Evolutionary conservation across 2,329 filamentous ascomycete genomes (phyloP).

Genomic region (Chrysoporthe deuterocubensis): DNA sequence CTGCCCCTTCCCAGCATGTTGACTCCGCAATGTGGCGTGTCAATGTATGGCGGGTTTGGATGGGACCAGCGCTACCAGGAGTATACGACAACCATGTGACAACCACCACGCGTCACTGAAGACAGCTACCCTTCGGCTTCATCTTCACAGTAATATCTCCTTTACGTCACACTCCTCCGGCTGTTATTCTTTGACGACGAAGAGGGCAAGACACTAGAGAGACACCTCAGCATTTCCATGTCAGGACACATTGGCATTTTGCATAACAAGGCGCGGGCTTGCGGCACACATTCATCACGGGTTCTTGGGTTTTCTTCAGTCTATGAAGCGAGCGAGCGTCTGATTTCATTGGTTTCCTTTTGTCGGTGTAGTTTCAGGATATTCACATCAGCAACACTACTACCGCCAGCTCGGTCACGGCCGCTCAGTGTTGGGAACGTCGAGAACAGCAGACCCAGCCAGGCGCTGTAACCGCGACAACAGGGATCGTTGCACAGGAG

Average conservation of each 20-base stretch:
- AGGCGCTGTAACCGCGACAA: not conserved
- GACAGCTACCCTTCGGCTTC: constrained; percentile 53
- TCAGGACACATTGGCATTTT: constrained; percentile 44
- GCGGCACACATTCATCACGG: constrained; percentile 29
- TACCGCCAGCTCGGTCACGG: constrained; percentile 55
- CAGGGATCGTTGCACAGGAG: not conserved
- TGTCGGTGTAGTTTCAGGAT: constrained; percentile 40
- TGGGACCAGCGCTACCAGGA: constrained; percentile 82
- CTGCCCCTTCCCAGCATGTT: constrained; percentile 87
- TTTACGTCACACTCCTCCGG: constrained; percentile 30
- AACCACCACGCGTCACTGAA: constrained; percentile 56
- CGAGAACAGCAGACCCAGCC: not conserved
- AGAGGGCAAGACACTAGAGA: constrained; percentile 35
- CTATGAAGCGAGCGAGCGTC: constrained; percentile 12
- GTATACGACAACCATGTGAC: constrained; percentile 87
- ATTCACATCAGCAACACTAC: constrained; percentile 40
- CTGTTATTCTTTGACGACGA: constrained; percentile 30
- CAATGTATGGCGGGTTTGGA: constrained; percentile 76
- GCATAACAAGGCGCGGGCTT: constrained; percentile 41
- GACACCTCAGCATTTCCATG: constrained; percentile 40
- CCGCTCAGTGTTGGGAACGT: constrained; percentile 29
- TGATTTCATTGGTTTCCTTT: constrained; percentile 34
- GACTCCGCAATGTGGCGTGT: constrained; percentile 81
- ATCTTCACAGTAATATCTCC: constrained; percentile 45
- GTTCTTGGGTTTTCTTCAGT: constrained; percentile 33